Evolutionary conservation across 2,329 filamentous ascomycete genomes (phyloP), one percentile per base, ranked within the genome.

Genomic region (Teratosphaeria nubilosa): DNA sequence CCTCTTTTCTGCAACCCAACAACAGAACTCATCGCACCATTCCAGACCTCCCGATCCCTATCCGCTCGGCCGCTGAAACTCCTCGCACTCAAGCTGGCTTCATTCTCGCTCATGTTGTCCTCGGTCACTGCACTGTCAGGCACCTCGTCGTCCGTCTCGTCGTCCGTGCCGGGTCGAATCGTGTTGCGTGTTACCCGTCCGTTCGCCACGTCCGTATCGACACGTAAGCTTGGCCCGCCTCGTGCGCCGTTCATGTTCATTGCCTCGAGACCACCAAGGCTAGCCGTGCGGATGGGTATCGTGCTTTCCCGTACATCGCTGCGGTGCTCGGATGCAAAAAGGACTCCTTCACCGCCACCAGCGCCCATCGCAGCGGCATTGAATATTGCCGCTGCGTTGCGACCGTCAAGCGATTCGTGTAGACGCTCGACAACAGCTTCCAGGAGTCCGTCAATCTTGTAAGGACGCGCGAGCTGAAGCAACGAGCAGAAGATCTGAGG

Each of bases 311-410:
- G 60, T 6, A 62, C 64, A 5, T 11, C 14, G 77, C 78, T 61
- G 24, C 60, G 56, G 48, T 53, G 50, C 25, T 58, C 61, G 2
- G 64, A 41, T 80, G 75, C 67, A 67, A 84, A 89, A 56, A 87
- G 86, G 30, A 92, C 89, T 53, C 89, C 88, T 53, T 91, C 84
- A 0, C 94, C 94, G 27, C 94, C 91, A 11, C 94, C 94, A 1
- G 94, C 94, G 0, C 91, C 94, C 94, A 97, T 97, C 56, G 94
- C 94, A 0, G 92, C 94, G 0, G 94, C 94, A 64, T 99, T 99
- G 78, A 99, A 99, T 0, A 99, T 91, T 5, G 94, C 94, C 0
- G 94, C 94, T 0, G 94, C 92, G 65, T 97, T 99, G 53, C 92
- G 83, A 53, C 90, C 94, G 71, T 99, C 94, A 3, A 99, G 82